Conservation (phyloP, 2,329 filamentous ascomycete species). For the Laburnicola sp. region DNA sequence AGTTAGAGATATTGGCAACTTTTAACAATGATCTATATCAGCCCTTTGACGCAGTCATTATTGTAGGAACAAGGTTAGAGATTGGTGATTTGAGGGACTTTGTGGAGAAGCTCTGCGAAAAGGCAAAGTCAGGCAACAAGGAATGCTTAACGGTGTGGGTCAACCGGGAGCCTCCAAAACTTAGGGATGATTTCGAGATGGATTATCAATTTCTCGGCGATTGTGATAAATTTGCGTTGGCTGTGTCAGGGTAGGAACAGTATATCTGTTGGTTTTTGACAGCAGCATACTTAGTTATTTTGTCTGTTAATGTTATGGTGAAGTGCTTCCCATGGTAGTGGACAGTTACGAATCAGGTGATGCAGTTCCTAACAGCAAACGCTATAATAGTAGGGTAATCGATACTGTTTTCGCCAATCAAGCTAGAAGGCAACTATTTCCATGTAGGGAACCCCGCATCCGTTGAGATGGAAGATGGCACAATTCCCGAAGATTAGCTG, state of each 20-base stretch:
- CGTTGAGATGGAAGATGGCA: not conserved
- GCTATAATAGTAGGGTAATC: too few species aligned
- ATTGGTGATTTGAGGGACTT: slow-evolving; percentile 6
- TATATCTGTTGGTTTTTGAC: not conserved
- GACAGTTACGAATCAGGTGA: too few species aligned
- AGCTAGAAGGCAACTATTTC: not conserved
- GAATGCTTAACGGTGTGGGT: slow-evolving; percentile 5
- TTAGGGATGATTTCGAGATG: slow-evolving; percentile 5
- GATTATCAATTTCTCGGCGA: slow-evolving; percentile 7
- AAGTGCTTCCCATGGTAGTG: not conserved
- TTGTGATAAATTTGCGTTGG: slow-evolving; percentile 6
- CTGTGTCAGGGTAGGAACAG: slow-evolving; percentile 3
- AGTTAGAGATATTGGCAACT: too few species aligned
- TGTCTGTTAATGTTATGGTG: not conserved
- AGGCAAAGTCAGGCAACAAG: slow-evolving; percentile 1
- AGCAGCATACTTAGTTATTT: not conserved
- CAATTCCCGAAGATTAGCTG: not conserved
- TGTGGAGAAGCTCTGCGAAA: slow-evolving; percentile 5
- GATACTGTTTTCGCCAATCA: not conserved
- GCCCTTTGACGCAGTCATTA: too few species aligned
- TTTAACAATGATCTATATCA: too few species aligned
- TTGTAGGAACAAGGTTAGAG: slow-evolving; percentile 7
- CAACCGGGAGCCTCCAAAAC: slow-evolving; percentile 6
- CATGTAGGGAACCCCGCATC: not conserved
- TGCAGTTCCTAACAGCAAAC: too few species aligned